Conservation (phyloP, 2,329 filamentous ascomycete species). For the Ascochyta rabiei region DNA sequence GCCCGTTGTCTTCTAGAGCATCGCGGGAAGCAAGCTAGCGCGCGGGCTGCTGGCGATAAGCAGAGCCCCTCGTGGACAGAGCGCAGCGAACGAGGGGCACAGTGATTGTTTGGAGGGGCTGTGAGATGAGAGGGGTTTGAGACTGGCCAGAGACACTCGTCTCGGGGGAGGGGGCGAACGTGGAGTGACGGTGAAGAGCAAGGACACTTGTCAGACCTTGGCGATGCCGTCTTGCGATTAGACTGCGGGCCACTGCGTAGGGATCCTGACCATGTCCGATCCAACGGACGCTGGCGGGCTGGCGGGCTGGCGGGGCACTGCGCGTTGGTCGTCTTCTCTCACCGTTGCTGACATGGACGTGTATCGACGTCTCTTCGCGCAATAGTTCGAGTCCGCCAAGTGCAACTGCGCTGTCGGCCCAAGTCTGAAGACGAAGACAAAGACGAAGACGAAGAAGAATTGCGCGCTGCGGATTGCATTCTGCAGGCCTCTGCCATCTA, state of each 20-base stretch:
- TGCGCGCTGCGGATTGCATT: not conserved
- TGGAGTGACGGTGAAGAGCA: conserved; percentile 25
- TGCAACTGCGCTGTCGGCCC: not conserved
- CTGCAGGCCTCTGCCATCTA: conserved; percentile 10
- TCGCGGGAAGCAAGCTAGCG: conserved; percentile 44
- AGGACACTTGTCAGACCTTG: conserved; percentile 13
- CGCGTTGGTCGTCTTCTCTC: conserved; percentile 4
- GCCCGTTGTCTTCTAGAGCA: conserved; percentile 40
- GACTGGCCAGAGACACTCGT: conserved; percentile 10
- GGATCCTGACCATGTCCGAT: conserved; percentile 22
- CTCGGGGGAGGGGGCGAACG: not conserved
- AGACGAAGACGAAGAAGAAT: not conserved
- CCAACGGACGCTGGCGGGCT: conserved; percentile 2
- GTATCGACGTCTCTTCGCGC: not conserved
- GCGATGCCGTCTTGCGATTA: conserved; percentile 22
- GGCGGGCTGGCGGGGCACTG: conserved; percentile 14
- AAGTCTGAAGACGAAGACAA: not conserved
- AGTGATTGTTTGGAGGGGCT: conserved; percentile 11
- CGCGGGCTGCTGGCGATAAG: conserved; percentile 37
- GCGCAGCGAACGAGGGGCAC: conserved; percentile 18
- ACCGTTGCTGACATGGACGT: not conserved
- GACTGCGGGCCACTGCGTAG: conserved; percentile 24
- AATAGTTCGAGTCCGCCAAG: not conserved
- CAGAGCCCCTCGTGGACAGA: conserved; percentile 25
- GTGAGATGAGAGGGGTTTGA: conserved; percentile 1